phyloP scores from a whole-genome alignment of 2,329 filamentous ascomycete species.

The Nothopassalora personata region DNA sequence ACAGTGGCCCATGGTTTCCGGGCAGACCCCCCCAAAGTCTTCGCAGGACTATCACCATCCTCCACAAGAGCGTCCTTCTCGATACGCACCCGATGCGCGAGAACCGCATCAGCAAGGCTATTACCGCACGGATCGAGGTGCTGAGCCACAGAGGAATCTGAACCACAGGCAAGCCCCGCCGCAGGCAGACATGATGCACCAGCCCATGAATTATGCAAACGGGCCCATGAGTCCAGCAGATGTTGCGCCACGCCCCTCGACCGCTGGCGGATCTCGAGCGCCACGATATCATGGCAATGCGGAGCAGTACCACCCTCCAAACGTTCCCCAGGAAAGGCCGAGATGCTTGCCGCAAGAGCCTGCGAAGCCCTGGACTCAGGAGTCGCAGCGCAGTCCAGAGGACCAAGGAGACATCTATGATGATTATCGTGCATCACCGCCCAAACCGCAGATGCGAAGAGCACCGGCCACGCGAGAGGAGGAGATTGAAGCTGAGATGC shows the following conservation, averaged over 20 bases:
- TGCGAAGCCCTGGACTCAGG: conserved; percentile 10
- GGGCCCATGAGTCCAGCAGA: conserved; percentile 19
- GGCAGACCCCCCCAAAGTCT: conserved; percentile 11
- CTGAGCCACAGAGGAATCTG: conserved; percentile 1
- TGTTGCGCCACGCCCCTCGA: conserved; percentile 16
- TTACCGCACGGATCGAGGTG: conserved; percentile 3
- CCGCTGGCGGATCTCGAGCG: conserved; percentile 12
- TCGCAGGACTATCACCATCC: conserved; percentile 5
- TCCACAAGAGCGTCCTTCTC: conserved; percentile 6
- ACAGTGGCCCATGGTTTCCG: conserved; percentile 21
- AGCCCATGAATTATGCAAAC: conserved; percentile 11
- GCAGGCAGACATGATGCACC: conserved; percentile 14
- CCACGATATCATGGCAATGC: conserved; percentile 6
- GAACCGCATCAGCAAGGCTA: conserved; percentile 13
- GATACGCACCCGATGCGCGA: conserved; percentile 1
- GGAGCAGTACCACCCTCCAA: conserved; percentile 7
- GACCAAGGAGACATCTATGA: conserved; percentile 18
- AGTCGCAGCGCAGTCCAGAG: conserved; percentile 6
- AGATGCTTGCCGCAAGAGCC: conserved; percentile 3
- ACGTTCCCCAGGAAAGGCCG: conserved; percentile 5
- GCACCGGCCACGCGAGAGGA: conserved; percentile 32
- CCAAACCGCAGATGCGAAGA: conserved; percentile 9
- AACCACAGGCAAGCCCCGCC: conserved; percentile 8
- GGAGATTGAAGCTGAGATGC: conserved; percentile 54
- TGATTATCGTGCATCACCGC: conserved; percentile 12